phyloP scores from a whole-genome alignment of 768 basidiomycete species.

The Trametes elegans region DNA sequence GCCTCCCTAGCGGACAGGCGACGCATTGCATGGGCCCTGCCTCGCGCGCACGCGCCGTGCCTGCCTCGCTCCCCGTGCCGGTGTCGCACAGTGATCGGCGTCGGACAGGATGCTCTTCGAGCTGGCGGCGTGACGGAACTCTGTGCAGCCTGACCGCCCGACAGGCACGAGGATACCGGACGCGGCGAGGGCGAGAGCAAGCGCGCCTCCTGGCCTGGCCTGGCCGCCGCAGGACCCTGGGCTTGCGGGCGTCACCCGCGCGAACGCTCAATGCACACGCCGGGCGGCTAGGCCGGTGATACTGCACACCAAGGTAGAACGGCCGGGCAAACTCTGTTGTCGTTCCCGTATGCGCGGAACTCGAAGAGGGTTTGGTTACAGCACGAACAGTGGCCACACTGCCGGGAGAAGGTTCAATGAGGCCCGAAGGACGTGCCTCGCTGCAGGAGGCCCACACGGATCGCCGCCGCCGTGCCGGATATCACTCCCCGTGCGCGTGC shows the following conservation, averaged over 20 bases:
- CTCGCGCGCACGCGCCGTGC: too few relatives aligned
- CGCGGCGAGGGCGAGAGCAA: background rate
- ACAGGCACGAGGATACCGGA: conserved; percentile 9
- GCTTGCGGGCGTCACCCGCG: too few relatives aligned
- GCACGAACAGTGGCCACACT: background rate
- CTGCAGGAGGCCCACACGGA: conserved; percentile 1
- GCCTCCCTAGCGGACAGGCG: too few relatives aligned
- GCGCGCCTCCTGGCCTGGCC: background rate
- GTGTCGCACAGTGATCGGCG: background rate
- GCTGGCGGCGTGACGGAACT: background rate
- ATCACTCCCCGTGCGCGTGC: too few relatives aligned
- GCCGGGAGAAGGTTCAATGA: conserved; percentile 13
- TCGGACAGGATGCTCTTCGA: too few relatives aligned
- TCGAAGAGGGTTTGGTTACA: too few relatives aligned
- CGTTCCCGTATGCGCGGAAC: too few relatives aligned
- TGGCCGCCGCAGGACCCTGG: background rate
- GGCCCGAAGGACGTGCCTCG: conserved; percentile 5
- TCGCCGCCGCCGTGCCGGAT: background rate
- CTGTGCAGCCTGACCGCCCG: conserved; percentile 4
- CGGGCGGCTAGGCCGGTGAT: too few relatives aligned
- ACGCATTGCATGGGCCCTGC: too few relatives aligned
- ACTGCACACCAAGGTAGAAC: too few relatives aligned
- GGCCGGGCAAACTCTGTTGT: background rate
- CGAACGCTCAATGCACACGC: too few relatives aligned
- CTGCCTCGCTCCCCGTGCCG: background rate